phyloP scores from a whole-genome alignment of 2,329 filamentous ascomycete genomes.

The Pestalotiopsis sp. region DNA sequence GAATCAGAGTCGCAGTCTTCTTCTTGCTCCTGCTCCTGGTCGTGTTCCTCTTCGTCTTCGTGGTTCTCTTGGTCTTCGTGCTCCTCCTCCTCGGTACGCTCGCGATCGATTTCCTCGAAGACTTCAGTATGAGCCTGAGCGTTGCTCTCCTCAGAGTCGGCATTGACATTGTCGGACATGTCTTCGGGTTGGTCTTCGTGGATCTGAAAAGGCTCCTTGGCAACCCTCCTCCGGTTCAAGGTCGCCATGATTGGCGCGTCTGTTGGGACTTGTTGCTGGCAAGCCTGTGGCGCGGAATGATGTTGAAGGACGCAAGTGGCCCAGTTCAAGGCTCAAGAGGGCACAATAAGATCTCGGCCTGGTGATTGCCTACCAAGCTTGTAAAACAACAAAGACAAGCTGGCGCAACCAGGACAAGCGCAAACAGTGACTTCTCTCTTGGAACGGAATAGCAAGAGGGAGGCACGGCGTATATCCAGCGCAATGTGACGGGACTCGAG shows the following conservation, averaged over 20 bases:
- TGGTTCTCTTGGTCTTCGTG: slow-evolving; percentile 39
- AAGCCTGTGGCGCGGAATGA: not conserved
- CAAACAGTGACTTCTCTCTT: not conserved
- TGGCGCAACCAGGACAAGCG: not conserved
- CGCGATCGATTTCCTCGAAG: slow-evolving; percentile 33
- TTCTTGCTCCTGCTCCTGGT: slow-evolving; percentile 33
- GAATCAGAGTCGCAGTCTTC: slow-evolving; percentile 46
- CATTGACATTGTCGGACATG: slow-evolving; percentile 27
- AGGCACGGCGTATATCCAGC: not conserved
- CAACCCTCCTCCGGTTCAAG: slow-evolving; percentile 27
- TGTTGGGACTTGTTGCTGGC: not conserved
- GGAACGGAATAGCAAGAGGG: not conserved
- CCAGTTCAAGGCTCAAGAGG: not conserved
- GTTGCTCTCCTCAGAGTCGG: slow-evolving; percentile 25
- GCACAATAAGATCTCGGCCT: not conserved
- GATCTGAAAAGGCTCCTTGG: slow-evolving; percentile 36
- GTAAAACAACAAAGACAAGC: not conserved
- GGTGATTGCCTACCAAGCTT: not conserved
- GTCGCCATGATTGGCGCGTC: slow-evolving; percentile 21
- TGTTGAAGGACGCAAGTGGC: not conserved
- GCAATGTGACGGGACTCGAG: not conserved
- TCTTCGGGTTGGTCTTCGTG: slow-evolving; percentile 32
- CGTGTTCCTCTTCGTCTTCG: slow-evolving; percentile 37
- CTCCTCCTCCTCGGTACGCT: slow-evolving; percentile 33
- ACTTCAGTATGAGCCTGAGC: slow-evolving; percentile 21